A percentile compares a stretch with the other conserved stretches of the same genome.
Evolutionary conservation across 148 eudicot species (phyloP).

Genomic region (Gaultheria prostrata): DNA sequence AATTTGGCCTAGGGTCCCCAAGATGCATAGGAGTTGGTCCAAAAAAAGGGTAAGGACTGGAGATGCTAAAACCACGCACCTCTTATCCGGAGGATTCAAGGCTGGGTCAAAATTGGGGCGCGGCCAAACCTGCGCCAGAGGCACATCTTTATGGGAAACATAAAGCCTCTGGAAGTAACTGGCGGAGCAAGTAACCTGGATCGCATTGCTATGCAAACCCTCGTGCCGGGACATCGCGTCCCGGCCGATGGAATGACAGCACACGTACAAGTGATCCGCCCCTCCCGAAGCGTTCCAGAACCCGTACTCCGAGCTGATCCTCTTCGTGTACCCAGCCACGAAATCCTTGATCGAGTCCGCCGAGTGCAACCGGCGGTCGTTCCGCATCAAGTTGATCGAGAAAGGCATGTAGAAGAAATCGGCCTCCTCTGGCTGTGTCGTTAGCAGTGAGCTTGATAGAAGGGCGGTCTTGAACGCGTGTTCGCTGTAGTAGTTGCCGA

Average conservation of each 20-base stretch:
- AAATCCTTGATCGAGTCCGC: slow-evolving; percentile 26
- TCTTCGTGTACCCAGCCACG: slow-evolving; percentile 24
- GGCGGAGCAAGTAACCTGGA: slow-evolving; percentile 39
- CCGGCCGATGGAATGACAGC: slow-evolving; percentile 42
- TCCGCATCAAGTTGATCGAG: slow-evolving; percentile 40
- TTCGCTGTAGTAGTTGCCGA: slow-evolving; percentile 43
- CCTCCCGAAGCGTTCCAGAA: slow-evolving; percentile 46
- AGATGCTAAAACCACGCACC: slow-evolving; percentile 9
- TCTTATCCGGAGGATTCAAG: slow-evolving; percentile 31
- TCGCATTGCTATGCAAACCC: slow-evolving; percentile 28
- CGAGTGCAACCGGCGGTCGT: slow-evolving; percentile 29
- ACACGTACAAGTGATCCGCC: slow-evolving; percentile 39
- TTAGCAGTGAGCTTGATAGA: slow-evolving; percentile 25
- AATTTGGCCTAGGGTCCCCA: no score
- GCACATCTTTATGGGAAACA: slow-evolving; percentile 35
- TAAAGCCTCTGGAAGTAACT: slow-evolving; percentile 45
- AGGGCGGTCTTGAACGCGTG: slow-evolving; percentile 41
- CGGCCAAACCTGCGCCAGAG: slow-evolving; percentile 47
- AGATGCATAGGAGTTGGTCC: no score
- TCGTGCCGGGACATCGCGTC: slow-evolving; percentile 28
- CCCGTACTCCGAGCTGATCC: slow-evolving; percentile 22
- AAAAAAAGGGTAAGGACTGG: no score
- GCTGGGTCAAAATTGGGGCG: slow-evolving; percentile 14
- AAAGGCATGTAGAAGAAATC: slow-evolving; percentile 46
- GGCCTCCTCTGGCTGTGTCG: slow-evolving; percentile 31